Percentiles rank a stretch among this genome's conserved stretches.
phyloP scores from a whole-genome alignment of 106 monocot genomes.

The Phalaenopsis aphrodite region DNA sequence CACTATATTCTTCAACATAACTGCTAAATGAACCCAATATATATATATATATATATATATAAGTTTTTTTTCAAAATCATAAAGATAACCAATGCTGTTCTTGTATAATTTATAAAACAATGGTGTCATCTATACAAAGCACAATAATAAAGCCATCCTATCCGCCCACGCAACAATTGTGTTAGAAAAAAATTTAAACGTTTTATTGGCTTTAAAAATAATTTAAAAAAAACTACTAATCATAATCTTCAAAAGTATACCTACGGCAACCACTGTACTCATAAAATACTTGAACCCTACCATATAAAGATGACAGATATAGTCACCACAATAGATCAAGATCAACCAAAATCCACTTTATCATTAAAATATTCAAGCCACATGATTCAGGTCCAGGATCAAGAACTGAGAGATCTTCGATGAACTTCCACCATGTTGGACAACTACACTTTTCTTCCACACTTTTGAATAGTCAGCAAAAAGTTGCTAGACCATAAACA shows the following conservation, averaged over 20 bases:
- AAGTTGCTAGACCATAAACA: background rate
- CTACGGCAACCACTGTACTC: background rate
- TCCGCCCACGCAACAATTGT: background rate
- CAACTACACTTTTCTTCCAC: background rate
- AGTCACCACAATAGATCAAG: background rate
- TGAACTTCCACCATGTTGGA: conserved; percentile 1
- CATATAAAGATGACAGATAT: background rate
- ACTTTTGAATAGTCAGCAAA: background rate
- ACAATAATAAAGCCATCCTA: background rate
- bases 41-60: background rate
- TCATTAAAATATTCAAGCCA: background rate
- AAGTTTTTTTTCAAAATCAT: background rate
- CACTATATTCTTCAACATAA: no score
- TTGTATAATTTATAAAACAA: background rate
- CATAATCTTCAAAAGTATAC: background rate
- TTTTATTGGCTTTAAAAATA: background rate
- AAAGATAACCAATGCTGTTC: background rate
- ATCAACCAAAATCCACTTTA: background rate
- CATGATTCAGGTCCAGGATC: background rate
- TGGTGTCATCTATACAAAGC: background rate
- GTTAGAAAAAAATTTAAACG: background rate
- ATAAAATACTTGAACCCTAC: background rate
- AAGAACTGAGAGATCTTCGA: background rate
- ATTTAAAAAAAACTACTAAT: background rate
- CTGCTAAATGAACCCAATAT: no score